Conservation (phyloP, 2,329 filamentous ascomycete species). For the Fusarium sp. region DNA sequence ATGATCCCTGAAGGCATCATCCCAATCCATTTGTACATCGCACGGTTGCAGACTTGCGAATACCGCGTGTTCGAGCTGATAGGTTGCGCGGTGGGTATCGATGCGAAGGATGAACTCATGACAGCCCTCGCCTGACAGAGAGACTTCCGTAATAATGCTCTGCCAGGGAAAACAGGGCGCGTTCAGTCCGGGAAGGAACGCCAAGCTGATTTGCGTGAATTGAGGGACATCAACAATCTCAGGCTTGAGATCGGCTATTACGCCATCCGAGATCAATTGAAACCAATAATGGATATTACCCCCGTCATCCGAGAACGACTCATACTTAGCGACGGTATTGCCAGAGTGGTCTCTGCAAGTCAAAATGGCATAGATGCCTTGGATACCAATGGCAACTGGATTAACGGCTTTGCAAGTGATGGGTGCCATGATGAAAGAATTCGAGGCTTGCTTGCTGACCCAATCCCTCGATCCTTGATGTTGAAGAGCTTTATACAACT, state of each 20-base stretch:
- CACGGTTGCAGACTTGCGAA: background rate
- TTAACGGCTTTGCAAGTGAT: constrained; percentile 14
- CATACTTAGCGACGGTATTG: background rate
- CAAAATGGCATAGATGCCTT: constrained; percentile 14
- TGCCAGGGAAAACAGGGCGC: background rate
- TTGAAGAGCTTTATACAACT: background rate
- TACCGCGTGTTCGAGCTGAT: constrained; percentile 2
- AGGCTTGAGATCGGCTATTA: background rate
- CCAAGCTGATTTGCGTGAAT: constrained; percentile 1
- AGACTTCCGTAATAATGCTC: background rate
- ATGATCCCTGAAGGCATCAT: constrained; percentile 1
- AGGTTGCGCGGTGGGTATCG: background rate
- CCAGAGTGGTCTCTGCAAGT: constrained; percentile 1
- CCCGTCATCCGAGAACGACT: constrained; percentile 11
- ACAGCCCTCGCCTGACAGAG: background rate
- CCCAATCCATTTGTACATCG: constrained; percentile 9
- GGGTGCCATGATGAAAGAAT: background rate
- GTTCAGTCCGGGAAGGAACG: background rate
- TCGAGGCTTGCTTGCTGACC: background rate
- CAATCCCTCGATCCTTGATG: background rate
- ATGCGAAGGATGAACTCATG: constrained; percentile 7
- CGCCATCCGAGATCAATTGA: background rate
- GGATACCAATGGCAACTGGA: background rate
- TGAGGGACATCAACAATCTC: constrained; percentile 1
- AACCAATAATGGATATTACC: constrained; percentile 21